Percentiles rank a stretch among this genome's conserved stretches.
phyloP scores from a whole-genome alignment of 1,284 basidiomycete species.

The Paramarasmius palmivorus region DNA sequence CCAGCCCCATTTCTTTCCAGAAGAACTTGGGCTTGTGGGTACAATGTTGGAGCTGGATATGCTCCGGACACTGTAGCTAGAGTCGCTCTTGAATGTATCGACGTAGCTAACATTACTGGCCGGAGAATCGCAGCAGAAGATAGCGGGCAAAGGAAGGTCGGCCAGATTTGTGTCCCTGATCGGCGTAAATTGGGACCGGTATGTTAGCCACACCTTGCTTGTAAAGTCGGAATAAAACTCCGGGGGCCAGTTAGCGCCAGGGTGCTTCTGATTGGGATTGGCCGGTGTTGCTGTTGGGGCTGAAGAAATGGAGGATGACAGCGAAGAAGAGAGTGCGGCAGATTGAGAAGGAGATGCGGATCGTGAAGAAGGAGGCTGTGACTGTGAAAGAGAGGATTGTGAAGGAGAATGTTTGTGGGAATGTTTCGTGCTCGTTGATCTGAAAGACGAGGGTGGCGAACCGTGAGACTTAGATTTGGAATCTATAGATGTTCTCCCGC shows the following conservation, averaged over 20 bases:
- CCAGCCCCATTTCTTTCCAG: slow-evolving; percentile 17
- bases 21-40: slow-evolving; percentile 12
- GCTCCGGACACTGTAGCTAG: slow-evolving; percentile 11
- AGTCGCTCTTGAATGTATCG: slow-evolving; percentile 15
- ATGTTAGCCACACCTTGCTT: slow-evolving; percentile 88
- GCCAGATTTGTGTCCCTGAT: slow-evolving; percentile 71
- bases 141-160: slow-evolving; percentile 42
- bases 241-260: slow-evolving; percentile 67
- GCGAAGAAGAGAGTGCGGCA: slow-evolving; percentile 8
- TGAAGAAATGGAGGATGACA: slow-evolving; percentile 50
- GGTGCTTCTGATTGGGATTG: slow-evolving; percentile 37
- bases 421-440: slow-evolving; percentile 7
- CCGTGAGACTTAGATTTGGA: slow-evolving; percentile 18
- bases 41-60: slow-evolving; percentile 4
- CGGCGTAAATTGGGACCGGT: slow-evolving; percentile 85
- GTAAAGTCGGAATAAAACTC: slow-evolving; percentile 90
- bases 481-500: slow-evolving; percentile 38
- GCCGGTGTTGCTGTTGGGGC: slow-evolving; percentile 33
- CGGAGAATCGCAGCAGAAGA: slow-evolving; percentile 8
- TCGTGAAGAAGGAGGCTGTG: slow-evolving; percentile 13
- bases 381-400: slow-evolving; percentile 23
- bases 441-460: slow-evolving; percentile 24
- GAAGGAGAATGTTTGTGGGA: slow-evolving; percentile 25
- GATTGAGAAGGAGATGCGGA: slow-evolving; percentile 12
- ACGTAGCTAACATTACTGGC: slow-evolving; percentile 7